These are phyloP conservation scores for Colletotrichum coccodes DNA, from an alignment of 2,329 filamentous ascomycete species.

Conservation along the genomic window DNA sequence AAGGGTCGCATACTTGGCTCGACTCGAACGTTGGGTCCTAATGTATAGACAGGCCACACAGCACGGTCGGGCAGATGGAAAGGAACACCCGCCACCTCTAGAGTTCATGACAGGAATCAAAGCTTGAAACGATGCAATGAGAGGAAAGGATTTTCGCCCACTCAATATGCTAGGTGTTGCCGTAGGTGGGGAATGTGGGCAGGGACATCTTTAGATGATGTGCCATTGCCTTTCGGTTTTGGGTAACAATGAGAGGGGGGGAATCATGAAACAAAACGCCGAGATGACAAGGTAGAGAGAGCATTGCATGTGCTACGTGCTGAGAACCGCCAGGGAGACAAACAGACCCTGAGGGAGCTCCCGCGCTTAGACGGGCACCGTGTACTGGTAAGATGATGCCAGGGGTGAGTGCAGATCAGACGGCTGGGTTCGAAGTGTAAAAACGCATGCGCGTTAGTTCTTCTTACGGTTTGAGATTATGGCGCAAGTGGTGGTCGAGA, in stretches of 20 bases:
- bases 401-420: conserved; percentile 1
- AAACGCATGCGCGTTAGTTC: background rate
- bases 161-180: background rate
- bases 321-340: background rate
- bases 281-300: background rate
- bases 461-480: background rate
- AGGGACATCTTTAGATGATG: conserved; percentile 10
- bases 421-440: background rate
- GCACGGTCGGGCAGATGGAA: background rate
- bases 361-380: conserved; percentile 13
- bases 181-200: background rate
- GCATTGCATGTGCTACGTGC: background rate
- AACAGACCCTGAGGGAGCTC: background rate
- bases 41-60: background rate
- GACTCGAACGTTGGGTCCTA: background rate
- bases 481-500: background rate
- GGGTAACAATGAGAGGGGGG: background rate
- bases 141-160: background rate
- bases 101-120: conserved; percentile 14
- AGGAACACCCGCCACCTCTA: conserved; percentile 6
- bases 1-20: background rate
- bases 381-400: conserved; percentile 5
- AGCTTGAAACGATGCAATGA: conserved; percentile 17
- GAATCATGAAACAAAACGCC: conserved; percentile 8
- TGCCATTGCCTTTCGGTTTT: background rate